Evolutionary conservation across 345 rosid species (phyloP), one percentile per base, ranked within the genome.

Genomic region (Turnera subulata): DNA sequence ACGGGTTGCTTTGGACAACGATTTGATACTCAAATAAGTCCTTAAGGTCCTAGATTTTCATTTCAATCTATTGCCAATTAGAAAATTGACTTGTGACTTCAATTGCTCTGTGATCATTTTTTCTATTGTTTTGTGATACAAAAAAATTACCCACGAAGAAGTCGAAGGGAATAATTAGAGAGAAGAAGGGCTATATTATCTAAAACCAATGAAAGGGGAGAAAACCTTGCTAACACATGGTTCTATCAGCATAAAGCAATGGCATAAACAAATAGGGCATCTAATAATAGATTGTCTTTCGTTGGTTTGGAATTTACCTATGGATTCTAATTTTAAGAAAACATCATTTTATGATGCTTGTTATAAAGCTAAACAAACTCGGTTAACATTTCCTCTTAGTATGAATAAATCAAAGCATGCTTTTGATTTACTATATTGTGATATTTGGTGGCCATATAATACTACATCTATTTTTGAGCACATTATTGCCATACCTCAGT

Each of bases 151-250:
- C 17, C 5, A 20, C 22, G 6, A 64, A 24, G 49, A 64, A 46
- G 55, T 12, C 47, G 68, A 64, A 55, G 55, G 40, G 49, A 23
- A 38, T 37, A 37, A 55, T 62, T 55, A 50, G 19, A 22, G 11
- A 11, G 25, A 1, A 49, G n/a, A 58, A 40, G 57, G 23, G 2
- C n/a, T 65, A 0, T 65, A 57, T 6, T 50, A 58, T 17, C 13
- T 58, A 13, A 44, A 57, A 11, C 35, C 32, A 10, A 25, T 38
- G 4, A 23, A 15, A 1, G 26, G 1, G 3, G 44, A 25, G 44
- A 43, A 29, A 33, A 16, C 52, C 13, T 2, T 43, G 32, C 24
- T 43, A 6, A 8, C 5, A 6, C 1, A 17, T 0, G 6, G 0
- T 1, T 7, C 5, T n/a, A n/a, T n/a, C n/a, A n/a, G n/a, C n/a